Percentiles rank a stretch among this genome's conserved stretches.
Evolutionary conservation across 2,329 filamentous ascomycete species (phyloP).

Genomic region (Sordariomycetes sp.): DNA sequence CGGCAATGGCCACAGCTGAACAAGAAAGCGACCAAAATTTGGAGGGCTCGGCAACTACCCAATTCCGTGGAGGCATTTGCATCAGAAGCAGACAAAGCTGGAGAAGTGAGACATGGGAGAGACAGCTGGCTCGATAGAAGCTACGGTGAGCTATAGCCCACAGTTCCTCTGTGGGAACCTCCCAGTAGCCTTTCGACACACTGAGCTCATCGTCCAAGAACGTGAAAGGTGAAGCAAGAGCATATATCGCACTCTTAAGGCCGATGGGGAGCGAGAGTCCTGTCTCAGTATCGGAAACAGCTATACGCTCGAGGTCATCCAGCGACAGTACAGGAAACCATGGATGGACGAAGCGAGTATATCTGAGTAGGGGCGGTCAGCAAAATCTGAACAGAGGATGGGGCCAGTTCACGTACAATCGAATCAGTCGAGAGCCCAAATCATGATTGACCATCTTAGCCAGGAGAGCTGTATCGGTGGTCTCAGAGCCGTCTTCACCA

Average conservation of each 20-base stretch:
- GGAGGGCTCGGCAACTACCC: slow-evolving; percentile 11
- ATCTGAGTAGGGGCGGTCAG: slow-evolving; percentile 4
- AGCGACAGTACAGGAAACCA: slow-evolving; percentile 11
- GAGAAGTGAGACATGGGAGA: slow-evolving; percentile 11
- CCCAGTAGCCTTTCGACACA: slow-evolving; percentile 12
- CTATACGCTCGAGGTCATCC: slow-evolving; percentile 1
- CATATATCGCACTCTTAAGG: slow-evolving; percentile 12
- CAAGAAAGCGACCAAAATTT: slow-evolving; percentile 13
- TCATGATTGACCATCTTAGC: slow-evolving; percentile 9
- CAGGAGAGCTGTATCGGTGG: slow-evolving; percentile 8
- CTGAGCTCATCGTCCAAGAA: slow-evolving; percentile 16
- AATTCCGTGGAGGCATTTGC: slow-evolving; percentile 12
- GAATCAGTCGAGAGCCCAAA: slow-evolving; percentile 8
- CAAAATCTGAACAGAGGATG: background rate
- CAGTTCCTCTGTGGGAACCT: slow-evolving; percentile 13
- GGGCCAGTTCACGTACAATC: slow-evolving; percentile 10
- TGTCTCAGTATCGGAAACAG: slow-evolving; percentile 6
- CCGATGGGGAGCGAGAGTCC: slow-evolving; percentile 8
- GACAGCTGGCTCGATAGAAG: slow-evolving; percentile 9
- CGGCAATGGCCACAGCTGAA: slow-evolving; percentile 11
- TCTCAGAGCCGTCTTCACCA: slow-evolving; percentile 6
- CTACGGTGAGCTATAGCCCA: slow-evolving; percentile 14
- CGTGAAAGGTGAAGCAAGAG: slow-evolving; percentile 13
- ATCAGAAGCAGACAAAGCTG: slow-evolving; percentile 13
- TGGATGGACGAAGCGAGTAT: slow-evolving; percentile 10